Conservation (phyloP, 2,329 filamentous ascomycete genomes). For the Ophiostoma montium region DNA sequence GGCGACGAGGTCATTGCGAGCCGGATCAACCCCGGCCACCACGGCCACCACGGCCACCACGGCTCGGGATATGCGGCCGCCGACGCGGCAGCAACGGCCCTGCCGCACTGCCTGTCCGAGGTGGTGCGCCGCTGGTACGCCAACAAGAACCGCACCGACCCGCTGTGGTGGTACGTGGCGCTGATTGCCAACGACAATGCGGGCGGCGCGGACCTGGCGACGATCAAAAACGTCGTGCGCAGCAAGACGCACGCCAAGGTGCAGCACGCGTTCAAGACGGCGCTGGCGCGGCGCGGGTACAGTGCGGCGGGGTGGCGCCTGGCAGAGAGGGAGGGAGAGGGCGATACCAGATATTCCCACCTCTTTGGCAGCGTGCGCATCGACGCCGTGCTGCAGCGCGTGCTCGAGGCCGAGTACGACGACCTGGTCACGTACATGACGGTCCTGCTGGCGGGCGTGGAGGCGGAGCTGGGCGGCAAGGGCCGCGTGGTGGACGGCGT, state of each 20-base stretch:
- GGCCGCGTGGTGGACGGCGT: background rate
- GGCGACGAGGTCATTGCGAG: slow-evolving; percentile 5
- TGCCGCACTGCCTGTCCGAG: slow-evolving; percentile 14
- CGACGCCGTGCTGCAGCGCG: background rate
- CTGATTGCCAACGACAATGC: background rate
- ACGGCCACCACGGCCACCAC: slow-evolving; percentile 5
- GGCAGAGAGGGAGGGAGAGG: background rate
- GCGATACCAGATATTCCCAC: background rate
- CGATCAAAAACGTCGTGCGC: slow-evolving; percentile 5
- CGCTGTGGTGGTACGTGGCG: slow-evolving; percentile 13
- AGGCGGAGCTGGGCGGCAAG: slow-evolving; percentile 4
- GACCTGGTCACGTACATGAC: slow-evolving; percentile 8
- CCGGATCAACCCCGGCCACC: background rate
- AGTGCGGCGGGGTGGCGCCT: slow-evolving; percentile 11
- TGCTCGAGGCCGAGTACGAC: slow-evolving; percentile 2
- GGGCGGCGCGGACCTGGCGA: background rate
- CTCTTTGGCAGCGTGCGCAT: slow-evolving; percentile 14
- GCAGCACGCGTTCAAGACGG: slow-evolving; percentile 12
- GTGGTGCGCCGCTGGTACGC: slow-evolving; percentile 19
- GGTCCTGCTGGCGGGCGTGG: slow-evolving; percentile 7
- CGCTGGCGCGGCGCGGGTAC: slow-evolving; percentile 15
- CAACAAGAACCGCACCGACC: slow-evolving; percentile 13
- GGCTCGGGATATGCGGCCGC: too few relatives aligned
- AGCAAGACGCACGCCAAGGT: slow-evolving; percentile 8
- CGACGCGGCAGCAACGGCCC: background rate